Evolutionary conservation across 140 eudicot species (phyloP), one percentile per base, ranked within the genome.

Genomic region (Erigeron philadelphicus): DNA sequence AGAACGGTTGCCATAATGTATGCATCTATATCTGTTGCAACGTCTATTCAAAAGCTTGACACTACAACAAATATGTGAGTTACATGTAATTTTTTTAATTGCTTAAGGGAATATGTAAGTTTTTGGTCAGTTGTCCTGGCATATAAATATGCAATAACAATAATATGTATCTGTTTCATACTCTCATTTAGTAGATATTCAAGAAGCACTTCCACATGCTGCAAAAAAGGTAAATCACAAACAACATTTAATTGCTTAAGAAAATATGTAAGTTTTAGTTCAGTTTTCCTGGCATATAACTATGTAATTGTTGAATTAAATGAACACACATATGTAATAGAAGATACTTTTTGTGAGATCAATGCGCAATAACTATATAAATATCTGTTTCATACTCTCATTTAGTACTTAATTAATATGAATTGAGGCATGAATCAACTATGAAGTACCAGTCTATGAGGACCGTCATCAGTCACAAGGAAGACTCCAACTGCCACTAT

Each of bases 401-500:
- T 10, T 6, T 10, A 48, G 42, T n/a, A 44, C 9, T 40, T 45
- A 44, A 60, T 40, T 45, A 44, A 60, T 40, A 15, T 9, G 9
- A 43, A 57, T 72, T 15, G 52, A 1, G 4, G 61, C 11, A 25
- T 4, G 1, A 18, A 8, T 19, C 52, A 0, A 42, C 35, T 67
- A 43, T 18, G 25, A 52, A 74, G 68, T 81, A 90, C 97, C 93
- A 83, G 71, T 67, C 43, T 84, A 52, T 78, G 95, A 67, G 90
- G 81, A 46, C 82, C 84, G 64, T 81, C 83, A 57, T 73, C 64
- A 41, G 83, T 68, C 21, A 68, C 67, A 12, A 81, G 76, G 31
- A 85, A 63, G 68, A 61, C 68, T 25, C 84, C 85, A 56, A 59
- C 66, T 3, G 49, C 74, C 40, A 65, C 70, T 38, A 61, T 72